phyloP scores from a whole-genome alignment of 2,329 filamentous ascomycete genomes.

The Claviceps quebecensis region DNA sequence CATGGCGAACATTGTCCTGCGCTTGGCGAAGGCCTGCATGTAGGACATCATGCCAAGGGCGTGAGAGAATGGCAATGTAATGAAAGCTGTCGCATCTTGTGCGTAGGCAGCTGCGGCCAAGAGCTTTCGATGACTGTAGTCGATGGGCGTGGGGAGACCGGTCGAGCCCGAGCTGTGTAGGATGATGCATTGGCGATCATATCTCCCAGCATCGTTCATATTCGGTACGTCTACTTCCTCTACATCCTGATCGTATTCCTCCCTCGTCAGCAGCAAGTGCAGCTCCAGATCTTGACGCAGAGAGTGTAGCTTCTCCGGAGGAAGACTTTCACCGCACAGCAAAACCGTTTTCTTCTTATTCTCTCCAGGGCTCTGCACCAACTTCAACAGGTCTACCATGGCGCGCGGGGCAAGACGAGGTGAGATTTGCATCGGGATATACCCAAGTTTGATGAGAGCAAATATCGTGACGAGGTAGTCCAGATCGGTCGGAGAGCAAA shows the following conservation, averaged over 20 bases:
- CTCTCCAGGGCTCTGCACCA: background rate
- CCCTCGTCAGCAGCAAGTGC: background rate
- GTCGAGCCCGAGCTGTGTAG: slow-evolving; percentile 32
- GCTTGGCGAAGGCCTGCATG: slow-evolving; percentile 35
- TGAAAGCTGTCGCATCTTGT: slow-evolving; percentile 31
- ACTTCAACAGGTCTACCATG: background rate
- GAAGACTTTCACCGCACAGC: background rate
- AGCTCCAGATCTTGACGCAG: background rate
- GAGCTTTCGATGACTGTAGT: slow-evolving; percentile 36
- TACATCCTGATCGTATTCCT: background rate
- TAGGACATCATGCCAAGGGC: slow-evolving; percentile 42
- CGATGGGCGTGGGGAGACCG: slow-evolving; percentile 48
- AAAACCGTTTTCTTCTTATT: background rate
- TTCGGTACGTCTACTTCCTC: background rate
- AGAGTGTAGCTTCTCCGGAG: background rate
- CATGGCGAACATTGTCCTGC: slow-evolving; percentile 36
- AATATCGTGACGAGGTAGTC: slow-evolving; percentile 2
- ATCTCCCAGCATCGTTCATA: background rate
- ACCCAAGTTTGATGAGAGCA: background rate
- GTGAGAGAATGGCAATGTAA: slow-evolving; percentile 44
- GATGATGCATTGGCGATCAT: background rate
- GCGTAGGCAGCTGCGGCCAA: slow-evolving; percentile 30
- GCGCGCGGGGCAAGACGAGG: background rate
- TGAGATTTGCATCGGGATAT: background rate
- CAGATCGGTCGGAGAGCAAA: slow-evolving; percentile 48